Evolutionary conservation across 805 yeast species (phyloP).

Genomic region (Saturnispora zaruensis): DNA sequence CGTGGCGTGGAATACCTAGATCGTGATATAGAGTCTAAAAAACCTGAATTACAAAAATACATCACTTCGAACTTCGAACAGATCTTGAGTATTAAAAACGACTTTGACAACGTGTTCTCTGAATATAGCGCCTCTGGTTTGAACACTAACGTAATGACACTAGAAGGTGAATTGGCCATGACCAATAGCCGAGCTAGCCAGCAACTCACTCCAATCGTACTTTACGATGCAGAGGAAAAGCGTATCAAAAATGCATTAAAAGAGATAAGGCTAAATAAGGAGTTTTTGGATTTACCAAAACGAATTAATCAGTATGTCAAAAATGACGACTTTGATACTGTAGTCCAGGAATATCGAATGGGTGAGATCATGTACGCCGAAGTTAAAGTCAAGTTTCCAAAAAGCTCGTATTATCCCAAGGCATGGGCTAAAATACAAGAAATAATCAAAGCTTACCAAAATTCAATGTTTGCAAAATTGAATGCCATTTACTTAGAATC

Average conservation of each 20-base stretch:
- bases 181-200: constrained; percentile 44
- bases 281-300: constrained; percentile 51
- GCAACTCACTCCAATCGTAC: constrained; percentile 51
- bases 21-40: constrained; percentile 38
- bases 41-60: constrained; percentile 39
- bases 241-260: constrained; percentile 41
- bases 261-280: constrained; percentile 43
- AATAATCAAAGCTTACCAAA: constrained; percentile 47
- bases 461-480: constrained; percentile 44
- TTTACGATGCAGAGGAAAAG: constrained; percentile 39
- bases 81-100: constrained; percentile 57
- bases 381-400: constrained; percentile 10
- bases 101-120: constrained; percentile 50
- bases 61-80: constrained; percentile 54
- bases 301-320: constrained; percentile 34
- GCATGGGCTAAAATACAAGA: constrained; percentile 51
- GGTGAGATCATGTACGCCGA: constrained; percentile 29
- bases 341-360: constrained; percentile 48
- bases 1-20: constrained; percentile 43
- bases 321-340: constrained; percentile 46
- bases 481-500: constrained; percentile 27
- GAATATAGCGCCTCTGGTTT: constrained; percentile 35
- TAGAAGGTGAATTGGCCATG: constrained; percentile 35
- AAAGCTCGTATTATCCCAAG: constrained; percentile 33
- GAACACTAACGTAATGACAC: constrained; percentile 12